These are phyloP conservation scores for Phytophthora citricola DNA, from an alignment of 352 stramenopile species.

Conservation along the genomic window DNA sequence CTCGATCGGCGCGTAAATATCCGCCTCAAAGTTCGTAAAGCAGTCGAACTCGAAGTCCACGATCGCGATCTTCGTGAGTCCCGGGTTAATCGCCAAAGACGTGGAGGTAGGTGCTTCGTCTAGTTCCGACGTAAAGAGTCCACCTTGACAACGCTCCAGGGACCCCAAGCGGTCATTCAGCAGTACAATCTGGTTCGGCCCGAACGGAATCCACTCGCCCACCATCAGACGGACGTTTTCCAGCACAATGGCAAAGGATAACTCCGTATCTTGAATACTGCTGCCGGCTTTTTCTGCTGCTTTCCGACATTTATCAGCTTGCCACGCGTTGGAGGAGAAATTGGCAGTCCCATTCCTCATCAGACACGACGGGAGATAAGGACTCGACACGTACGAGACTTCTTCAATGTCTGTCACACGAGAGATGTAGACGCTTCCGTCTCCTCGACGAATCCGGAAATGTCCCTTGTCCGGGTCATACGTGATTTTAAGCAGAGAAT, in stretches of 20 bases:
- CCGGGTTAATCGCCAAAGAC: conserved; percentile 80
- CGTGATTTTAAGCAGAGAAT: conserved; percentile 92
- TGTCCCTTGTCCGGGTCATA: conserved; percentile 89
- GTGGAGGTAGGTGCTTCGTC: conserved; percentile 88
- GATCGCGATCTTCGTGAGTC: conserved; percentile 97
- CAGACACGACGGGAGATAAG: conserved; percentile 96
- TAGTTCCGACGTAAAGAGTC: conserved; percentile 96
- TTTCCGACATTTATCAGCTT: conserved; percentile 87
- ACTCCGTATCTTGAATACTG: conserved; percentile 91
- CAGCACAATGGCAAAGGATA: conserved; percentile 96
- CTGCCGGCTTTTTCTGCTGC: conserved; percentile 61
- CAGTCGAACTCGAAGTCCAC: conserved; percentile 98
- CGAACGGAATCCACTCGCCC: conserved; percentile 98
- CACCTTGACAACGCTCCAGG: conserved; percentile 96
- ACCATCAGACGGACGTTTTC: conserved; percentile 98
- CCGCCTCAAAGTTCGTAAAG: conserved; percentile 98
- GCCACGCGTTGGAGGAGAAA: conserved; percentile 95
- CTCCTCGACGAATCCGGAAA: conserved; percentile 86
- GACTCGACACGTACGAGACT: conserved; percentile 97
- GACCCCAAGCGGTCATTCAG: conserved; percentile 97
- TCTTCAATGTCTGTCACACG: conserved; percentile 97
- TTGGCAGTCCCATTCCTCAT: conserved; percentile 90
- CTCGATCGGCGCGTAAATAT: conserved; percentile 95
- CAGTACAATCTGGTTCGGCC: conserved; percentile 97
- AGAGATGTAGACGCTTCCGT: conserved; percentile 91